A percentile compares a stretch with the other conserved stretches of the same genome.
phyloP scores from a whole-genome alignment of 495 filamentous ascomycete genomes.

The Aspergillus biplanus region DNA sequence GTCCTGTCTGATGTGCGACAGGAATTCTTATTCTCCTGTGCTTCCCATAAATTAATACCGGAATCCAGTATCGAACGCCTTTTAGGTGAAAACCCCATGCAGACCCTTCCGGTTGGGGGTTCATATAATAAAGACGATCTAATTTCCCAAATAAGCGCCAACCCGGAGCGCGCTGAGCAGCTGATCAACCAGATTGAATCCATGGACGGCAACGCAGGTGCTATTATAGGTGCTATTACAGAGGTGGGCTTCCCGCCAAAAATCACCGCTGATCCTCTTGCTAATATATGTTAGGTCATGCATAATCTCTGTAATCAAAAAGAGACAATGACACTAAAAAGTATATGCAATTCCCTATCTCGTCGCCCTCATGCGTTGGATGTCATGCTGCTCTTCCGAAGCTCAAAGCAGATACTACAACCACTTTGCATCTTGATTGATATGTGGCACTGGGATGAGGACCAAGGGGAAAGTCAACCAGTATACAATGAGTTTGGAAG shows the following conservation, averaged over 20 bases:
- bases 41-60: constrained; percentile 78
- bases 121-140: constrained; percentile 78
- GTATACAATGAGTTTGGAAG: constrained; percentile 96
- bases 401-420: constrained; percentile 71
- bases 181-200: constrained; percentile 80
- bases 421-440: constrained; percentile 86
- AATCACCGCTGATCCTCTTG: not conserved
- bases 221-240: constrained; percentile 78
- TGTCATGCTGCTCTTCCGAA: constrained; percentile 84
- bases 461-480: constrained; percentile 91
- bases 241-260: constrained; percentile 57
- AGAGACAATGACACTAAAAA: constrained; percentile 90
- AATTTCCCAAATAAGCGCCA: constrained; percentile 70
- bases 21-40: constrained; percentile 92
- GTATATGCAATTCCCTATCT: constrained; percentile 77
- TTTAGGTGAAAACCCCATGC: constrained; percentile 83
- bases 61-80: constrained; percentile 78
- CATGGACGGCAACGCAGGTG: constrained; percentile 94
- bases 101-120: constrained; percentile 73
- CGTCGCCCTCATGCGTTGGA: constrained; percentile 79
- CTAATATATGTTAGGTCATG: constrained; percentile 62
- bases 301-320: constrained; percentile 75
- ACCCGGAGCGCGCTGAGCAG: constrained; percentile 71
- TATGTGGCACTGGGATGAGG: constrained; percentile 90
- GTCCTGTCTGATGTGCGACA: constrained; percentile 82